Percentiles rank a stretch among this genome's conserved stretches.
phyloP scores from a whole-genome alignment of 2,329 filamentous ascomycete species.

The Paraconiothyrium sp. region DNA sequence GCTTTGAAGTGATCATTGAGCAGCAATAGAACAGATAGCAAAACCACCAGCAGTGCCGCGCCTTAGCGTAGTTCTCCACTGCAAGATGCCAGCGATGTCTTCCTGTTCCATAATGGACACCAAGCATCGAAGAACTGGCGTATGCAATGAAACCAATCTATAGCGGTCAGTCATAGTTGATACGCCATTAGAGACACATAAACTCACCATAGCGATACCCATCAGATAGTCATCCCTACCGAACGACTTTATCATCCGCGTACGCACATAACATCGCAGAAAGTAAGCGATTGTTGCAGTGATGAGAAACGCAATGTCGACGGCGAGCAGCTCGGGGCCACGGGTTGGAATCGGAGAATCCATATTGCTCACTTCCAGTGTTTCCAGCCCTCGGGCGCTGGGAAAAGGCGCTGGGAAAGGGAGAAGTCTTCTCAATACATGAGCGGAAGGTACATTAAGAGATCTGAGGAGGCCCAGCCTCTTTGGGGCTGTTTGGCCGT shows the following conservation, averaged over 20 bases:
- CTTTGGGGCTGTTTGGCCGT: conserved; percentile 1
- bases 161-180: conserved; percentile 13
- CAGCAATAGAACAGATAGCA: conserved; percentile 46
- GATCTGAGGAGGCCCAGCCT: not conserved
- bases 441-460: not conserved
- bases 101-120: conserved; percentile 43
- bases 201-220: conserved; percentile 41
- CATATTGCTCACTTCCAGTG: conserved; percentile 28
- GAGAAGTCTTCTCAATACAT: not conserved
- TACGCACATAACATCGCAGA: conserved; percentile 42
- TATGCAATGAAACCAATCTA: conserved; percentile 40
- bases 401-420: conserved; percentile 1
- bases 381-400: conserved; percentile 2
- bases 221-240: conserved; percentile 49
- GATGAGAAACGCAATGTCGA: conserved; percentile 40
- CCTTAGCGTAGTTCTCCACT: conserved; percentile 30
- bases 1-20: conserved; percentile 45
- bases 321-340: conserved; percentile 43
- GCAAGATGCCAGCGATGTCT: conserved; percentile 38
- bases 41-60: conserved; percentile 44
- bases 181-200: not conserved
- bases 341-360: conserved; percentile 37
- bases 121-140: conserved; percentile 35
- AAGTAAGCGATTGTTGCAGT: conserved; percentile 36
- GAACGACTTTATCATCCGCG: conserved; percentile 47